phyloP scores from a whole-genome alignment of 2,329 filamentous ascomycete genomes.

The Tolypocladium nubicola region DNA sequence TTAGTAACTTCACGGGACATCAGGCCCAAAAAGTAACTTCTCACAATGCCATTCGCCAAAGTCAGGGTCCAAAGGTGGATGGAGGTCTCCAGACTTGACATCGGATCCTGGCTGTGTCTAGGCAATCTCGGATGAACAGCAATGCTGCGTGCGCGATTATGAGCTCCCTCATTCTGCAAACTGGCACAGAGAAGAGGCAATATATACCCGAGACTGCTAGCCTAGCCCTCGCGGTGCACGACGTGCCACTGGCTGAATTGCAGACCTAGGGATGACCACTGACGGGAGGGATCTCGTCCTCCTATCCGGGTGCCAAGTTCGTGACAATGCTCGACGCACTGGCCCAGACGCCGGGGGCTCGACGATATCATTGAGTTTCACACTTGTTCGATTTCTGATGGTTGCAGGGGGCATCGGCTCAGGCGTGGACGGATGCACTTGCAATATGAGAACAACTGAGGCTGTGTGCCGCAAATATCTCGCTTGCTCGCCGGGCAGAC shows the following conservation, averaged over 20 bases:
- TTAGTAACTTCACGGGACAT: not conserved
- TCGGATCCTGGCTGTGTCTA: not conserved
- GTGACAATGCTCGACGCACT: not conserved
- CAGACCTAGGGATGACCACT: not conserved
- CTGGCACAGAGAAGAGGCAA: not conserved
- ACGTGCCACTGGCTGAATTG: not conserved
- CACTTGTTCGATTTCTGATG: not conserved
- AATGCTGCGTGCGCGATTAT: not conserved
- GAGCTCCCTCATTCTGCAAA: not conserved
- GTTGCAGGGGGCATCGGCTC: not conserved
- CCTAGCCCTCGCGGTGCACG: not conserved
- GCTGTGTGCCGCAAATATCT: not conserved
- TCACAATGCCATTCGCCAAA: not conserved
- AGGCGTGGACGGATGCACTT: not conserved
- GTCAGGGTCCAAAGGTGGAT: not conserved
- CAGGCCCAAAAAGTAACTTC: not conserved
- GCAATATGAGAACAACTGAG: not conserved
- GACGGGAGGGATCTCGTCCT: not conserved
- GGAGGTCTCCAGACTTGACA: not conserved
- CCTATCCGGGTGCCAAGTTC: not conserved
- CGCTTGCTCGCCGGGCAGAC: not conserved
- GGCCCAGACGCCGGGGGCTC: not conserved
- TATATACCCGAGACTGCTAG: not conserved
- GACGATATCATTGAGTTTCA: too few species aligned
- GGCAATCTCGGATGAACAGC: not conserved